Base-by-base conservation (phyloP, 495 filamentous ascomycete species). In the Aspergillus funiculosus region DNA sequence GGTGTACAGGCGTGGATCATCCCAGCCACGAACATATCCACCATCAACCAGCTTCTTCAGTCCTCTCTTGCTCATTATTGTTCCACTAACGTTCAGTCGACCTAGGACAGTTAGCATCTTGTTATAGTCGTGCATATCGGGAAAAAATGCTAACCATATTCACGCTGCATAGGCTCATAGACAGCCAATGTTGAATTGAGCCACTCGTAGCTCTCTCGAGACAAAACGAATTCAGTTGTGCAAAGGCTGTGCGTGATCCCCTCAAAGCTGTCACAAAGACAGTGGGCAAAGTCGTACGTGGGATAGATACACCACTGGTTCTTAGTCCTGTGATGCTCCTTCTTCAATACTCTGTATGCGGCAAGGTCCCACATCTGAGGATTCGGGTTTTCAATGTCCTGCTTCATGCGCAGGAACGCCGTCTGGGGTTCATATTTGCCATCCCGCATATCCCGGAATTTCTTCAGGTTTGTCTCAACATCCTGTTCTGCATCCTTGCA, bases 351-450 rank as follows among this genome's bases (percentile, higher is more conserved):
- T 4, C 89, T 77, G 66, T 91, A 95, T 4, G 89, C 89, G 5
- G 84, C 79, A 41, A 90, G 60, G 62, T 73, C 76, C 74, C 65
- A 76, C 81, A 85, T 79, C 63, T 86, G 82, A 2, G 82, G 81
- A 58, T 85, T 85, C 11, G 74, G 74, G 48, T 67, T 72, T 34
- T 68, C 61, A 17, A 54, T 48, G 43, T 73, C 63, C 56, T 79
- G 89, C 65, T 94, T 94, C 90, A 97, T 95, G 42, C 92, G 82
- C 34, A 98, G 67, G 52, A 87, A 88, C 2, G 89, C 92, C 56
- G 88, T 86, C 52, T 82, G 79, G 2, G 92, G 86, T 59, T 84
- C 82, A 63, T 96, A 97, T 61, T 87, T 82, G 17, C 92, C 94
- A 60, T 91, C 88, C 15, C 81, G 72, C 92, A 98, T 97, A 18